phyloP scores from a whole-genome alignment of 768 basidiomycete genomes.

The Kwoniella newhampshirensis region DNA sequence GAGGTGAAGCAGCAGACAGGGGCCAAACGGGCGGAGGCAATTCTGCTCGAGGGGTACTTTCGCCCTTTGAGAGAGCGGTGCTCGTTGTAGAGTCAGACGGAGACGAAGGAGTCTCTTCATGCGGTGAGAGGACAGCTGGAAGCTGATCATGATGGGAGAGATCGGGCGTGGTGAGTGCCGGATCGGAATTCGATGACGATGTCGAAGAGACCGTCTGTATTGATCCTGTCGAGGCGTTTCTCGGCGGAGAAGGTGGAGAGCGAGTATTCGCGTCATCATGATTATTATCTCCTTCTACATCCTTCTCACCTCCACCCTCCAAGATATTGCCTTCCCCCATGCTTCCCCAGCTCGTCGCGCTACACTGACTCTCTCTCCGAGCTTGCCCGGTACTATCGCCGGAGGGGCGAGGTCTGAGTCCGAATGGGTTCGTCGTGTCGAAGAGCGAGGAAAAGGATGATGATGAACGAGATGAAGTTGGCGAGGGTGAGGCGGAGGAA shows the following conservation, averaged over 20 bases:
- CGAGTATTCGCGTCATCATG: no score
- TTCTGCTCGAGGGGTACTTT: slow-evolving; percentile 38
- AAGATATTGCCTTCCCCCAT: slow-evolving; percentile 14
- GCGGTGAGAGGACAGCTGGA: slow-evolving; percentile 1
- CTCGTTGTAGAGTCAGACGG: slow-evolving; percentile 29
- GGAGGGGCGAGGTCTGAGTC: background rate
- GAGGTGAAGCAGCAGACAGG: slow-evolving; percentile 12
- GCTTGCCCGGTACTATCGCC: background rate
- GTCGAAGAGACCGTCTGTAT: slow-evolving; percentile 7
- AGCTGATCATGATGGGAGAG: background rate
- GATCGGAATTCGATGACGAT: slow-evolving; percentile 11
- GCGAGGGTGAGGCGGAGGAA: slow-evolving; percentile 14
- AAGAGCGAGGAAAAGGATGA: slow-evolving; percentile 17
- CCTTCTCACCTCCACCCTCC: slow-evolving; percentile 2
- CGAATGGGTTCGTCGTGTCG: background rate
- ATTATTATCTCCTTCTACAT: background rate
- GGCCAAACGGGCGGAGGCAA: slow-evolving; percentile 36
- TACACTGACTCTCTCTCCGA: slow-evolving; percentile 12
- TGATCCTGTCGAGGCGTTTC: slow-evolving; percentile 6
- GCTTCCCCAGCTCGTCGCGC: slow-evolving; percentile 23
- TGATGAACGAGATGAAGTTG: slow-evolving; percentile 17
- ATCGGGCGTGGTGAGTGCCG: slow-evolving; percentile 14
- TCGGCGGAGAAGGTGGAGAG: no score
- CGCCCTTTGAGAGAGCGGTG: slow-evolving; percentile 29
- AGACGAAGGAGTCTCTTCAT: slow-evolving; percentile 6